Percentiles rank a stretch among this genome's conserved stretches.
Conservation (phyloP, 805 yeast species). For the Helenozyma rhizophorensis region DNA sequence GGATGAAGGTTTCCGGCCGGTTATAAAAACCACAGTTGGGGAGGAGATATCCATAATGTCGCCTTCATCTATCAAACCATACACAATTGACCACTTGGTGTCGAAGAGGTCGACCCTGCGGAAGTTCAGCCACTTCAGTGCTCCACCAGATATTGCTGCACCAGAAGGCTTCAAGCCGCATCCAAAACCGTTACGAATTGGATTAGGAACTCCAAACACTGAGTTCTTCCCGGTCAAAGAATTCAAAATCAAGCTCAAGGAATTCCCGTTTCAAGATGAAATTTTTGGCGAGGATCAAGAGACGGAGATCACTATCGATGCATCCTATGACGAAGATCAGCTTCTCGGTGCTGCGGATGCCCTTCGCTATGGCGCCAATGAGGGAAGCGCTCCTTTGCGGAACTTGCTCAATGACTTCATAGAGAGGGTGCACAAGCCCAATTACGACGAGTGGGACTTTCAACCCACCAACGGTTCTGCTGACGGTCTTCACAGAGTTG, state of each 20-base stretch:
- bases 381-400: constrained; percentile 42
- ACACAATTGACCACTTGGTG: constrained; percentile 22
- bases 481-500: constrained; percentile 50
- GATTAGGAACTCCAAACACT: constrained; percentile 61
- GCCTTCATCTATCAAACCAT: too few species aligned
- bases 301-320: constrained; percentile 18
- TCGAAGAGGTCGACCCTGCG: constrained; percentile 31
- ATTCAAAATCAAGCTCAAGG: constrained; percentile 44
- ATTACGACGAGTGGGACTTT: constrained; percentile 44
- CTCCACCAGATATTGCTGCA: constrained; percentile 17
- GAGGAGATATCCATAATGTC: too few species aligned
- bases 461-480: constrained; percentile 49
- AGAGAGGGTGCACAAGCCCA: constrained; percentile 40
- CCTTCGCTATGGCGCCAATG: constrained; percentile 52
- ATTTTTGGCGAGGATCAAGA: background rate
- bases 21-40: too few species aligned
- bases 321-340: constrained; percentile 15
- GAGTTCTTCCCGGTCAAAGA: constrained; percentile 58
- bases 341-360: constrained; percentile 21
- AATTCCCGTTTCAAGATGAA: constrained; percentile 39
- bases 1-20: too few species aligned
- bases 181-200: constrained; percentile 46
- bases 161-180: constrained; percentile 44
- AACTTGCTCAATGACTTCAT: constrained; percentile 39
- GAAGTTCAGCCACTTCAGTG: constrained; percentile 25